Evolutionary conservation across 2,329 filamentous ascomycete genomes (phyloP).

Genomic region (Penicillium sp.): DNA sequence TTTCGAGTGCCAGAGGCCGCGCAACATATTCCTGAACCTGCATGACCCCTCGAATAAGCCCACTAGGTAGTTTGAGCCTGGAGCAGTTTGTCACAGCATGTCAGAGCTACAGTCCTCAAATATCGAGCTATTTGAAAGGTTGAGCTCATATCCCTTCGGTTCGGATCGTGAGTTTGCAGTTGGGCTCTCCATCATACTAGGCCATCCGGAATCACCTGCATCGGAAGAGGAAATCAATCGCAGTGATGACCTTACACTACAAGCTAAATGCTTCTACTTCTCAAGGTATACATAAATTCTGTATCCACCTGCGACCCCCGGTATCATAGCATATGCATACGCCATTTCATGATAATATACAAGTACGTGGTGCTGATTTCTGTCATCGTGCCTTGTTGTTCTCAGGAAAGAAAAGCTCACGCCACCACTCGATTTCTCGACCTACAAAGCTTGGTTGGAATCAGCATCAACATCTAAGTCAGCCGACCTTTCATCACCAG

Average conservation of each 20-base stretch:
- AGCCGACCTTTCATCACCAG: no score
- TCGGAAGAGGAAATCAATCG: conserved; percentile 33
- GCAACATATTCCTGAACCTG: no score
- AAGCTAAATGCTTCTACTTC: conserved; percentile 44
- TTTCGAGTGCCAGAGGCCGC: no score
- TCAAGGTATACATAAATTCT: conserved; percentile 38
- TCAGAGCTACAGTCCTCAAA: no score
- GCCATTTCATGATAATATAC: background rate
- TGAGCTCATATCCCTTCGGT: conserved; percentile 36
- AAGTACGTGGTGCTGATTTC: no score
- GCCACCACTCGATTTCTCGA: conserved; percentile 54
- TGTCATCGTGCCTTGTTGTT: no score
- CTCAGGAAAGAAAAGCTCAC: conserved; percentile 34
- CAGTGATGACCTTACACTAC: conserved; percentile 36
- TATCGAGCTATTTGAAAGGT: conserved; percentile 21
- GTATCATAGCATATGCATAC: no score
- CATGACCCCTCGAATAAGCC: no score
- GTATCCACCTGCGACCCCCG: no score
- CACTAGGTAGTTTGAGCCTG: no score
- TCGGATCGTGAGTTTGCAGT: conserved; percentile 39
- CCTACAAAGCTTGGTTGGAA: conserved; percentile 63
- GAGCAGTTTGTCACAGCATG: no score
- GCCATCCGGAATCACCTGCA: conserved; percentile 33
- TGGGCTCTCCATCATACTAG: conserved; percentile 41
- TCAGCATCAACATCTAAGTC: conserved; percentile 9